Percentiles rank a stretch among this genome's conserved stretches.
Evolutionary conservation across 805 yeast species (phyloP).

Genomic region (Candida corydali): DNA sequence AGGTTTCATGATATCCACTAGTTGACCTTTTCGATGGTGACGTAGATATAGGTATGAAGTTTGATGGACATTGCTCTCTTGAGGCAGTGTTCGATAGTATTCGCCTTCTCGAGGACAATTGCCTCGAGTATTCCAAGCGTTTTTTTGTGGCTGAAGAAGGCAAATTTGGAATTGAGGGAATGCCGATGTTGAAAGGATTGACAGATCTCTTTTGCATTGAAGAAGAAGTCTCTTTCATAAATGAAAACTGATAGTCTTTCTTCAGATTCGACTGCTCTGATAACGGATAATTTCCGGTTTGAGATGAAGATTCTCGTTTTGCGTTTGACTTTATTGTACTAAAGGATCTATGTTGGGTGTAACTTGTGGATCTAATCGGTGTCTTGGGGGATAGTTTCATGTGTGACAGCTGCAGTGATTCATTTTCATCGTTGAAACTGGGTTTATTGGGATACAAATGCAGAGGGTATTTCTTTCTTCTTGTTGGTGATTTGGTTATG

Average conservation of each 20-base stretch:
- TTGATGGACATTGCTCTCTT: too few species aligned
- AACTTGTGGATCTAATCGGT: neutral
- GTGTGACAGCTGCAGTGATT: too few species aligned
- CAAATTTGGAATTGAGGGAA: neutral
- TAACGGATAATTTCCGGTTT: conserved; percentile 17
- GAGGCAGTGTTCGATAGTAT: conserved; percentile 10
- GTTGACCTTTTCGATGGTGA: conserved; percentile 4
- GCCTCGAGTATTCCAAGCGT: conserved; percentile 15
- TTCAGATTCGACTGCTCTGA: conserved; percentile 15
- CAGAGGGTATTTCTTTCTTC: conserved; percentile 20
- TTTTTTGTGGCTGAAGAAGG: conserved; percentile 13
- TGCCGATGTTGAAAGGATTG: conserved; percentile 1
- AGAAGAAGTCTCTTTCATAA: conserved; percentile 39
- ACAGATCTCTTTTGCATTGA: conserved; percentile 27
- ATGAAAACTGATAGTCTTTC: conserved; percentile 23
- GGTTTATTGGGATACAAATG: conserved; percentile 13
- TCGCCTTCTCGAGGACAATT: conserved; percentile 14
- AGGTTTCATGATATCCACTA: neutral
- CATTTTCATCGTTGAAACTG: neutral
- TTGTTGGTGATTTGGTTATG: conserved; percentile 21
- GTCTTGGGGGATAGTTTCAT: neutral
- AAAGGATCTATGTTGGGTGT: conserved; percentile 3
- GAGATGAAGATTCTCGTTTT: too few species aligned
- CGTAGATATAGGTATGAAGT: too few species aligned
- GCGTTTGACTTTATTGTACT: conserved; percentile 3